Evolutionary conservation across 2,329 filamentous ascomycete genomes (phyloP).

Genomic region (Aureobasidium uvarum): DNA sequence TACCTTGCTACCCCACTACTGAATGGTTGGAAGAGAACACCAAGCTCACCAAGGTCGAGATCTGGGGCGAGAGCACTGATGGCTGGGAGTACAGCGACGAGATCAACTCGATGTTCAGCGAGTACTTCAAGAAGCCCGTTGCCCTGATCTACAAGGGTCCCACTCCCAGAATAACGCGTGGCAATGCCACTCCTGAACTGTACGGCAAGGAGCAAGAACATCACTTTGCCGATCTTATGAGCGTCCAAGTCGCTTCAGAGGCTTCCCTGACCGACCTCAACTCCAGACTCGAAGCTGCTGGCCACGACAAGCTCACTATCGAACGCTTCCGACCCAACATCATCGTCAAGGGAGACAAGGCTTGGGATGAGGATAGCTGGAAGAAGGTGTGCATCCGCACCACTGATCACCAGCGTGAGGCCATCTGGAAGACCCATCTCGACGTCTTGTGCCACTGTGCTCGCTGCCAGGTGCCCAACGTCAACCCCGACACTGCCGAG

Average conservation of each 20-base stretch:
- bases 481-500: slow-evolving; percentile 60
- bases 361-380: slow-evolving; percentile 65
- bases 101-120: slow-evolving; percentile 55
- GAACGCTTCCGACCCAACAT: slow-evolving; percentile 66
- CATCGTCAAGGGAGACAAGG: slow-evolving; percentile 54
- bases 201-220: slow-evolving; percentile 50
- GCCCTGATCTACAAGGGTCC: slow-evolving; percentile 63
- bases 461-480: slow-evolving; percentile 63
- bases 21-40: slow-evolving; percentile 58
- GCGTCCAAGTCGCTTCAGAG: slow-evolving; percentile 56
- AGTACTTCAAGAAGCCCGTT: slow-evolving; percentile 57
- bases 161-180: slow-evolving; percentile 53
- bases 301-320: slow-evolving; percentile 53
- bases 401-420: slow-evolving; percentile 35
- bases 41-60: slow-evolving; percentile 50
- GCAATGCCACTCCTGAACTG: slow-evolving; percentile 55
- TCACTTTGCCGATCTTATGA: slow-evolving; percentile 61
- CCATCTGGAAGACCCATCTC: slow-evolving; percentile 46
- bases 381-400: slow-evolving; percentile 55
- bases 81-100: slow-evolving; percentile 53
- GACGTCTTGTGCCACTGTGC: slow-evolving; percentile 61
- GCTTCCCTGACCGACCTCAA: slow-evolving; percentile 60
- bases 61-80: slow-evolving; percentile 61
- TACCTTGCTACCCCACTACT: slow-evolving; percentile 56
- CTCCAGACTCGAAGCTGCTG: slow-evolving; percentile 45